A percentile compares a stretch with the other conserved stretches of the same genome.
These are phyloP conservation scores for Peronospora destructor DNA, from an alignment of 352 stramenopile genomes.

Conservation along the genomic window DNA sequence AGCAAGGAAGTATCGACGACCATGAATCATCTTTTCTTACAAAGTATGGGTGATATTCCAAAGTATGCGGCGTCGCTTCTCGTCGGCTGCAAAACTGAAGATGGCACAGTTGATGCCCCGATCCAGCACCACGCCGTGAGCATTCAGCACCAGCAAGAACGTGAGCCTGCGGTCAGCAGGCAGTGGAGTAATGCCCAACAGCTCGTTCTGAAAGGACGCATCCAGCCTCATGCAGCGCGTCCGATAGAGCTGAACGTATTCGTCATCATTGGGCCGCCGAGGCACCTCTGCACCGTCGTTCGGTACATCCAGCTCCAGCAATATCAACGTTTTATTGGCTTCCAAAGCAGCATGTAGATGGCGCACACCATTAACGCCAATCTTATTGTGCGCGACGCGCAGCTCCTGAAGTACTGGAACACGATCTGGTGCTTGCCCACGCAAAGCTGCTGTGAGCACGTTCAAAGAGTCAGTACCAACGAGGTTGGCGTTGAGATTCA, in stretches of 20 bases:
- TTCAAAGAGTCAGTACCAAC: constrained; percentile 24
- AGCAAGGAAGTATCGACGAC: constrained; percentile 1
- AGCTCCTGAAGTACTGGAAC: constrained; percentile 23
- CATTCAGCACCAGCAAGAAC: constrained; percentile 21
- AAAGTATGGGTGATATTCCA: constrained; percentile 17
- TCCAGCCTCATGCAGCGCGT: constrained; percentile 32
- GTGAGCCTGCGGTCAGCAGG: constrained; percentile 10
- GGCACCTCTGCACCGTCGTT: constrained; percentile 12
- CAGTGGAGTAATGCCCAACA: constrained; percentile 17
- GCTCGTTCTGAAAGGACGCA: constrained; percentile 29
- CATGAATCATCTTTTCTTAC: not conserved
- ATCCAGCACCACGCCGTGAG: constrained; percentile 21
- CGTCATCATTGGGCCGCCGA: constrained; percentile 19
- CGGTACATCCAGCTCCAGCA: constrained; percentile 29
- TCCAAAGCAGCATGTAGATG: constrained; percentile 25
- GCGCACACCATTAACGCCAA: constrained; percentile 28
- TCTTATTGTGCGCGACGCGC: constrained; percentile 24
- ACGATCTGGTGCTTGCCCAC: constrained; percentile 7
- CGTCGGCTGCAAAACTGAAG: constrained; percentile 24
- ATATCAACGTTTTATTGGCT: constrained; percentile 24
- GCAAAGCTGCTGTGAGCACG: constrained; percentile 21
- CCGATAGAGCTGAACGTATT: constrained; percentile 28
- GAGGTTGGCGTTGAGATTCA: constrained; percentile 32
- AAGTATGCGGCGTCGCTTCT: constrained; percentile 21
- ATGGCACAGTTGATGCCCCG: constrained; percentile 22